Conservation (phyloP, 805 yeast species). For the Millerozyma miso region DNA sequence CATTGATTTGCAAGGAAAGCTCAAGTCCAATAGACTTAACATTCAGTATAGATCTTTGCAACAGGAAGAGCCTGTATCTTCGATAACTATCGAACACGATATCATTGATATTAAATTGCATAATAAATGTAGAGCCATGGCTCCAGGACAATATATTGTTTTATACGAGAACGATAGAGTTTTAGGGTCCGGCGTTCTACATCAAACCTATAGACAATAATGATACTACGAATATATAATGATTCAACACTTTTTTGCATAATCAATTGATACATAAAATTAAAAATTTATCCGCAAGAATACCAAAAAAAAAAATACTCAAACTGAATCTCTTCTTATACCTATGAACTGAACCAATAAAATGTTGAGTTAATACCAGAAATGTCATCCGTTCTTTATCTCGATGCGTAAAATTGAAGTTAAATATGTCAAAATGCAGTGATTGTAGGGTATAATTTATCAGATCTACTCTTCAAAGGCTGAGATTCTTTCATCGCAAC, state of each 20-base stretch:
- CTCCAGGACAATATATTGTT: slow-evolving; percentile 85
- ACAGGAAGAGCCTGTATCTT: slow-evolving; percentile 39
- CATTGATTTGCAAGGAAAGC: slow-evolving; percentile 3
- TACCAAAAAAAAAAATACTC: too few relatives aligned
- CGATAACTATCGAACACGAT: slow-evolving; percentile 12
- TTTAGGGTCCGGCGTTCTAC: slow-evolving; percentile 48
- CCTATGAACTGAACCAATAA: neutral
- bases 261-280: too few relatives aligned
- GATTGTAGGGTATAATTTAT: slow-evolving; percentile 36
- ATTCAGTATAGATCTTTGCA: slow-evolving; percentile 78
- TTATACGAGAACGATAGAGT: slow-evolving; percentile 64
- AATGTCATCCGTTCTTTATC: neutral
- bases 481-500: neutral
- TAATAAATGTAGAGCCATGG: slow-evolving; percentile 62
- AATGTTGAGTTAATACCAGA: neutral
- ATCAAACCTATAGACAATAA: slow-evolving; percentile 8
- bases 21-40: slow-evolving; percentile 22
- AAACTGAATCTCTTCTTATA: neutral
- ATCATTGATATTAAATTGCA: slow-evolving; percentile 35
- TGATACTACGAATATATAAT: too few relatives aligned
- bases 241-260: too few relatives aligned
- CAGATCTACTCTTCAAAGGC: neutral
- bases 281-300: too few relatives aligned
- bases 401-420: neutral
- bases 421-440: slow-evolving; percentile 30